Evolutionary conservation across 2,329 filamentous ascomycete genomes (phyloP).

Genomic region (Venturia oleaginea): DNA sequence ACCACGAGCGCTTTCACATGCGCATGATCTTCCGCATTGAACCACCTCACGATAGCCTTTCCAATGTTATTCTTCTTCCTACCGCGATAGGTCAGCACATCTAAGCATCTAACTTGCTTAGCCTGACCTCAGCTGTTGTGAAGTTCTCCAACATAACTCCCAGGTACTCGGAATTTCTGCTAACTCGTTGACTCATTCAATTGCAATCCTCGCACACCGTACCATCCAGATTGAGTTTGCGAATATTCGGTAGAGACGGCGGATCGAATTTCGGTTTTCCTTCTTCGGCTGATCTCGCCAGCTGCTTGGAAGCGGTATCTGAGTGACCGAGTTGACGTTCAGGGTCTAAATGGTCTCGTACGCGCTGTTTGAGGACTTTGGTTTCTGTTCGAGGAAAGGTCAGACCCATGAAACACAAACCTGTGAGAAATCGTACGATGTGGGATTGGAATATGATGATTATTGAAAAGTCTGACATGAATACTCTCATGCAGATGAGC

Average conservation of each 20-base stretch:
- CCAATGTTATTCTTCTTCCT: background rate
- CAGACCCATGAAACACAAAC: no score
- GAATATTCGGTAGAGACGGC: background rate
- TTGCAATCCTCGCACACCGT: conserved; percentile 30
- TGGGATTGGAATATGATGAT: no score
- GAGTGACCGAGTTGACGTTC: conserved; percentile 67
- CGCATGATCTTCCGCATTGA: background rate
- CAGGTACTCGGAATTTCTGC: background rate
- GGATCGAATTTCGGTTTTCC: conserved; percentile 2
- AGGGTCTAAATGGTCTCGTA: conserved; percentile 77
- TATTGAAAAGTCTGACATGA: no score
- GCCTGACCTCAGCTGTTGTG: background rate
- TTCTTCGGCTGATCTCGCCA: conserved; percentile 9
- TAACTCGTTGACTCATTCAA: conserved; percentile 11
- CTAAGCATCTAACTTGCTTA: background rate
- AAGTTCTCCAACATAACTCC: background rate
- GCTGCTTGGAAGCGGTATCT: conserved; percentile 33
- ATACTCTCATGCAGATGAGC: no score
- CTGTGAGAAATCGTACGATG: no score
- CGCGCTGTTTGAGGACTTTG: conserved; percentile 77
- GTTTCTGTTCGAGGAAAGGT: conserved; percentile 48
- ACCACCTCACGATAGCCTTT: background rate
- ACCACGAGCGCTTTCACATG: background rate
- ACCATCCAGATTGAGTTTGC: conserved; percentile 27
- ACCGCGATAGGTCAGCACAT: background rate